These are phyloP conservation scores for Sedum album DNA, from an alignment of 164 flowering plant genomes.

Conservation along the genomic window DNA sequence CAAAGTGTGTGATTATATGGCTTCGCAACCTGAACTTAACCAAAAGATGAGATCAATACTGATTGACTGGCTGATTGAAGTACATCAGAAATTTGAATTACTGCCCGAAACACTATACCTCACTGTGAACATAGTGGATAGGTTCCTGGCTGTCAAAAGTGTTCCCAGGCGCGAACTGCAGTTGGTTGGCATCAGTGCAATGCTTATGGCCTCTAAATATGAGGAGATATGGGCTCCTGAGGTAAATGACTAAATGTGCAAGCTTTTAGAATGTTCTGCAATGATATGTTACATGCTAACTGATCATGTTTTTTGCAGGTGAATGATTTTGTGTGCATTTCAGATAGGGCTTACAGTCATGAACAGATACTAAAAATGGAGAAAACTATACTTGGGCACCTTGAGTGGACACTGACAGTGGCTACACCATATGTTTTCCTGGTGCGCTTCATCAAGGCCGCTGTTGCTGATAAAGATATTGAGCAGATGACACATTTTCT, in stretches of 20 bases:
- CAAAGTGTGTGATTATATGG: constrained; percentile 38
- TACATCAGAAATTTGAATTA: constrained; percentile 40
- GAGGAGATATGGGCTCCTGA: constrained; percentile 58
- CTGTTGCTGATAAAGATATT: constrained; percentile 33
- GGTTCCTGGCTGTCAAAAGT: constrained; percentile 26
- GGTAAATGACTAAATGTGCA: constrained; percentile 42
- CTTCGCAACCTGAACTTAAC: constrained; percentile 61
- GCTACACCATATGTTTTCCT: constrained; percentile 65
- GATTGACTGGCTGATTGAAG: constrained; percentile 88
- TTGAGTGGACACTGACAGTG: constrained; percentile 53
- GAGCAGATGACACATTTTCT: constrained; percentile 39
- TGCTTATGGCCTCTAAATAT: constrained; percentile 46
- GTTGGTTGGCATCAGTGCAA: constrained; percentile 36
- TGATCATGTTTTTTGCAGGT: constrained; percentile 17
- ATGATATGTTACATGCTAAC: too few species aligned
- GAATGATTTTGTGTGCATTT: constrained; percentile 42
- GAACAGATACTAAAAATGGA: constrained; percentile 46
- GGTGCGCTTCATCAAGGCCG: constrained; percentile 46
- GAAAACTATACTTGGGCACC: constrained; percentile 41
- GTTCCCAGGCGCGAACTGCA: constrained; percentile 35
- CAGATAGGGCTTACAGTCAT: constrained; percentile 38
- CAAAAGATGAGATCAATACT: constrained; percentile 74
- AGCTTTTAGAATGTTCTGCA: too few species aligned
- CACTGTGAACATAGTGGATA: constrained; percentile 33
- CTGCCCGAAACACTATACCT: constrained; percentile 45